These are phyloP conservation scores for Plectosphaerella plurivora DNA, from an alignment of 2,329 filamentous ascomycete species.

Conservation along the genomic window DNA sequence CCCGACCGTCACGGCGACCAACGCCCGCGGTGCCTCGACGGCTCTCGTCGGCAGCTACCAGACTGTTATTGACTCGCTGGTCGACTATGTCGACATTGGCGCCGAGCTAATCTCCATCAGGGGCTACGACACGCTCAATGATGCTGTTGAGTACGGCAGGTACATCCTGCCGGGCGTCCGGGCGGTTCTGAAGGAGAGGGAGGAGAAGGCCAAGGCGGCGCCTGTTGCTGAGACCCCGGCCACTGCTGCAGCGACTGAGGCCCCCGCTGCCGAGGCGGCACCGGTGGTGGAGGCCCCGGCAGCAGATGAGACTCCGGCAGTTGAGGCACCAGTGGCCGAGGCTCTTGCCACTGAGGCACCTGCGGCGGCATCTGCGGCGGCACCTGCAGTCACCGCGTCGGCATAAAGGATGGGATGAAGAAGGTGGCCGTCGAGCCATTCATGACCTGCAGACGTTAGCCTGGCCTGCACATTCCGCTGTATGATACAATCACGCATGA, in stretches of 20 bases:
- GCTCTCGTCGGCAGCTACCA: constrained; percentile 51
- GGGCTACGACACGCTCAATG: constrained; percentile 57
- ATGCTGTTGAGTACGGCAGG: constrained; percentile 55
- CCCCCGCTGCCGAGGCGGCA: not conserved
- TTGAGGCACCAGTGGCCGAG: no score
- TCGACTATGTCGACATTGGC: constrained; percentile 54
- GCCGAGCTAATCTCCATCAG: constrained; percentile 55
- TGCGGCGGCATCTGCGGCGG: no score
- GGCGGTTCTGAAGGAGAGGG: constrained; percentile 23
- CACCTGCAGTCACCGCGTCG: no score
- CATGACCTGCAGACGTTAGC: no score
- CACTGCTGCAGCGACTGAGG: no score
- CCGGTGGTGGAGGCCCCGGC: not conserved
- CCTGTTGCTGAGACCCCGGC: not conserved
- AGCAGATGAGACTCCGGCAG: no score
- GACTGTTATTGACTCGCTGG: constrained; percentile 47
- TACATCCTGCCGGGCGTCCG: constrained; percentile 49
- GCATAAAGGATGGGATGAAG: no score
- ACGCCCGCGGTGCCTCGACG: constrained; percentile 54
- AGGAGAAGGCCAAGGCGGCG: not conserved
- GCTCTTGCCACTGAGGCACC: no score
- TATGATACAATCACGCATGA: no score
- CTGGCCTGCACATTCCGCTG: no score
- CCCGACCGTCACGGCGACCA: constrained; percentile 57
- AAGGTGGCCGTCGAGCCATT: no score